These are phyloP conservation scores for Candida dajiaensis DNA, from an alignment of 805 yeast genomes.

Conservation along the genomic window DNA sequence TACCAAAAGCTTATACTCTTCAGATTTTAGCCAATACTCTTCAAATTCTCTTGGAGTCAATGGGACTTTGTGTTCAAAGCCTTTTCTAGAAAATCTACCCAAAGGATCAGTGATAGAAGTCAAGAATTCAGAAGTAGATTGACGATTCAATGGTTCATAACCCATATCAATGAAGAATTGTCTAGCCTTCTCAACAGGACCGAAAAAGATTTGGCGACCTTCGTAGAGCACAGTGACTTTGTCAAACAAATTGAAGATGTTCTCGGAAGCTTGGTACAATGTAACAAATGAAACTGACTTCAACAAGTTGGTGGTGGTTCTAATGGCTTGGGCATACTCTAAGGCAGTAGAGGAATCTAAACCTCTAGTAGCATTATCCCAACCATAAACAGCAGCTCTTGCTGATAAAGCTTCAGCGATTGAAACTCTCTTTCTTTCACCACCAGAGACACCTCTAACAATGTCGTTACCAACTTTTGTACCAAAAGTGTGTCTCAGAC, in stretches of 20 bases:
- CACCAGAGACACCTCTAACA: conserved; percentile 73
- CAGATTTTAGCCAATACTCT: conserved; percentile 47
- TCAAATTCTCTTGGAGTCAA: conserved; percentile 56
- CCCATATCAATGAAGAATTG: conserved; percentile 60
- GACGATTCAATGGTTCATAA: conserved; percentile 47
- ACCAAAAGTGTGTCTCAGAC: conserved; percentile 50
- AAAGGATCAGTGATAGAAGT: conserved; percentile 66
- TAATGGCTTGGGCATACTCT: conserved; percentile 61
- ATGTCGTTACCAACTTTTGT: conserved; percentile 58
- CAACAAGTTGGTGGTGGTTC: conserved; percentile 47
- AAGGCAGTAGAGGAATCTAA: conserved; percentile 78
- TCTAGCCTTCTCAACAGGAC: conserved; percentile 47
- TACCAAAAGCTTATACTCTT: conserved; percentile 32
- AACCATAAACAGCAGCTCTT: conserved; percentile 56
- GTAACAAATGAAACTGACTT: conserved; percentile 62
- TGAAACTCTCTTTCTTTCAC: conserved; percentile 80
- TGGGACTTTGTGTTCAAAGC: conserved; percentile 49
- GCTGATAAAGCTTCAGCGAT: conserved; percentile 72
- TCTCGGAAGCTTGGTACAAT: conserved; percentile 62
- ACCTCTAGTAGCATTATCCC: conserved; percentile 85
- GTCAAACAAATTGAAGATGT: conserved; percentile 57
- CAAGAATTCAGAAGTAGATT: conserved; percentile 64
- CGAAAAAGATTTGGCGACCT: conserved; percentile 59
- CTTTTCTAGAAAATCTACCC: conserved; percentile 45
- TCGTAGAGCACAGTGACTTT: conserved; percentile 52